Conservation (phyloP, 1,284 basidiomycete species). For the Pyrrhoderma lamaoense region DNA sequence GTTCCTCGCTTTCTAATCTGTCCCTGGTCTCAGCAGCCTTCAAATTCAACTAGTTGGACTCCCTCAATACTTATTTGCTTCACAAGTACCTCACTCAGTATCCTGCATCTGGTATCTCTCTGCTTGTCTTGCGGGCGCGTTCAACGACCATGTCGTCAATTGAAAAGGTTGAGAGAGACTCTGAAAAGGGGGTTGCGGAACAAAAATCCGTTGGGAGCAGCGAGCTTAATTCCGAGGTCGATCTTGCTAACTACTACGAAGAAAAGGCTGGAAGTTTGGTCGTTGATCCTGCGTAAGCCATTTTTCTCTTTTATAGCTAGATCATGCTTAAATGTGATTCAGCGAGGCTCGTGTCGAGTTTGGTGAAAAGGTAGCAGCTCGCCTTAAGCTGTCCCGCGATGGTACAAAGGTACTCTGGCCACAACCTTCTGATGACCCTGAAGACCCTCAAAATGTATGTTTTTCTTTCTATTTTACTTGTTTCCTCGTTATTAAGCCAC, state of each 20-base stretch:
- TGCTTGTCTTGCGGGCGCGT: neutral
- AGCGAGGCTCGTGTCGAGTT: slow-evolving; percentile 50
- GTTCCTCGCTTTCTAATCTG: too few relatives aligned
- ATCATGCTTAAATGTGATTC: slow-evolving; percentile 22
- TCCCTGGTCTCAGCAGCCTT: too few relatives aligned
- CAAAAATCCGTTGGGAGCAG: slow-evolving; percentile 8
- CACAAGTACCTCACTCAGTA: neutral
- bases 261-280: slow-evolving; percentile 51
- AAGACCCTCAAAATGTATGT: slow-evolving; percentile 61
- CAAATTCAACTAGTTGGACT: neutral
- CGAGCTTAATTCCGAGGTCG: slow-evolving; percentile 23
- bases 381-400: slow-evolving; percentile 36
- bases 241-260: slow-evolving; percentile 47
- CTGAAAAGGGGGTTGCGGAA: slow-evolving; percentile 11
- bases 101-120: too few relatives aligned
- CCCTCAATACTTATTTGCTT: neutral
- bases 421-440: slow-evolving; percentile 54
- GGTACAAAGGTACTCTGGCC: slow-evolving; percentile 22
- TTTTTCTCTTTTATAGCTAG: neutral
- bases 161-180: neutral
- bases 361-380: slow-evolving; percentile 41
- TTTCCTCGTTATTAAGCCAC: neutral
- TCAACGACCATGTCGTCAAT: neutral
- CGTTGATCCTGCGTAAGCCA: slow-evolving; percentile 48
- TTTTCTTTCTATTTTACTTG: neutral